Evolutionary conservation across 2,329 filamentous ascomycete species (phyloP).

Genomic region (Trichophyton mentagrophytes): DNA sequence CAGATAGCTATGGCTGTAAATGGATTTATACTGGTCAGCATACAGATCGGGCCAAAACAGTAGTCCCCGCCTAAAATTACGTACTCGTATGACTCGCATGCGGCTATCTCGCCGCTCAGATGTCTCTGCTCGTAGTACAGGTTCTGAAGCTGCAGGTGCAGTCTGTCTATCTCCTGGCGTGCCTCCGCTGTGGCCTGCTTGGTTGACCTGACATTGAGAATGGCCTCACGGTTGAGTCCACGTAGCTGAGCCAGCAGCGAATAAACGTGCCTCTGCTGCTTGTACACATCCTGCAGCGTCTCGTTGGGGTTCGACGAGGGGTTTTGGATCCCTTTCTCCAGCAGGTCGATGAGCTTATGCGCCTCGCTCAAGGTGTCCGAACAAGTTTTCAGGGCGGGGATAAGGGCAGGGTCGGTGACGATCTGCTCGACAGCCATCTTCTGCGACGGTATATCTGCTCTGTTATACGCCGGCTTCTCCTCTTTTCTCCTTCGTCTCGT

Average conservation of each 20-base stretch:
- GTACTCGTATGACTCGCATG: slow-evolving; percentile 84
- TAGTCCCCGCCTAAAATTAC: slow-evolving; percentile 20
- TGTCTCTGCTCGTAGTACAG: slow-evolving; percentile 92
- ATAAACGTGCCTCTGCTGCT: slow-evolving; percentile 66
- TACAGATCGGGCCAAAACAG: not conserved
- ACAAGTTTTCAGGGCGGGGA: slow-evolving; percentile 59
- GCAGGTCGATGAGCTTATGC: slow-evolving; percentile 35
- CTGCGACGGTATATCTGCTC: not conserved
- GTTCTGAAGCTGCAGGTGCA: slow-evolving; percentile 90
- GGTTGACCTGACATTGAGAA: slow-evolving; percentile 69
- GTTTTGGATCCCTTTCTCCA: slow-evolving; percentile 39
- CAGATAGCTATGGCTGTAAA: slow-evolving; percentile 65
- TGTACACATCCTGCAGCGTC: slow-evolving; percentile 49
- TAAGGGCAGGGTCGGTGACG: slow-evolving; percentile 53
- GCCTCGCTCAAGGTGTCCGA: slow-evolving; percentile 58
- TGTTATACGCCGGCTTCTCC: not conserved
- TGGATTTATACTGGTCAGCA: slow-evolving; percentile 6
- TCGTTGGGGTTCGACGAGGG: slow-evolving; percentile 35
- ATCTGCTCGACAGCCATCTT: slow-evolving; percentile 45
- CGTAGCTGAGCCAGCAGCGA: slow-evolving; percentile 69
- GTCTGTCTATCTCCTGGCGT: slow-evolving; percentile 75
- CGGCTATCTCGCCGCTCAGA: slow-evolving; percentile 74
- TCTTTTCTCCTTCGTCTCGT: not conserved
- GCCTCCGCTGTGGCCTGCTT: slow-evolving; percentile 78
- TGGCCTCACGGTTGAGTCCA: slow-evolving; percentile 68